Evolutionary conservation across 768 basidiomycete genomes (phyloP), one percentile per base, ranked within the genome.

Genomic region (Tulasnella calospora): DNA sequence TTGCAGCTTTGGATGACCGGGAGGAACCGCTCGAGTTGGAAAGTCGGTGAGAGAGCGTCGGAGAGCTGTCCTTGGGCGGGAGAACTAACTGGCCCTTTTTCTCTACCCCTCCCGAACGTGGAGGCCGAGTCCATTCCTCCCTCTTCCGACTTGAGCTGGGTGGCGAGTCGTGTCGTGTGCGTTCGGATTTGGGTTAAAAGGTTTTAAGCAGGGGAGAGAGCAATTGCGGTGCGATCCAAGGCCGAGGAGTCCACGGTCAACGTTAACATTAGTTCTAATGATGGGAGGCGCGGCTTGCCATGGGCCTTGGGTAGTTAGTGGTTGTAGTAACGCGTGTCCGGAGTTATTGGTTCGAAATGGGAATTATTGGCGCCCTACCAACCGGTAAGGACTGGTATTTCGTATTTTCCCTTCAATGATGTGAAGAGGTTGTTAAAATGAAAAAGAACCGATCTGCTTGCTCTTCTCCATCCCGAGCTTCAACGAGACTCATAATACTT

Each of bases 181-280:
- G 51, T 23, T 51, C 51, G 51, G 51, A 51, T n/a, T 51, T 51
- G 51, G 51, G 51, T 51, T 51, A 51, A 51, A 51, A 51, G 51
- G 51, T 51, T 51, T 51, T 51, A 51, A 12, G 51, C 51, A 51
- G 51, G 21, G 51, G 51, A 51, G 23, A 51, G n/a, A 10, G 51
- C 51, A 51, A 51, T 51, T 67, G 61, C 61, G 61, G 61, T 67
- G 33, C 27, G 61, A 67, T 67, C 61, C 61, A 33, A 67, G 61
- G 61, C 61, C 61, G 61, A 67, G 61, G 61, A 67, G 61, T 67
- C 61, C 61, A 67, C 61, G 61, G 61, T 35, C 17, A 35, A 35
- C 23, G 15, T 35, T 67, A 35, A 35, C 61, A 67, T 67, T 67
- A 44, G 44, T 44, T 44, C 44, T 44, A 15, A 44, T 44, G 19